phyloP scores from a whole-genome alignment of 208 protist species.

The Tritrichomonas foetus region DNA sequence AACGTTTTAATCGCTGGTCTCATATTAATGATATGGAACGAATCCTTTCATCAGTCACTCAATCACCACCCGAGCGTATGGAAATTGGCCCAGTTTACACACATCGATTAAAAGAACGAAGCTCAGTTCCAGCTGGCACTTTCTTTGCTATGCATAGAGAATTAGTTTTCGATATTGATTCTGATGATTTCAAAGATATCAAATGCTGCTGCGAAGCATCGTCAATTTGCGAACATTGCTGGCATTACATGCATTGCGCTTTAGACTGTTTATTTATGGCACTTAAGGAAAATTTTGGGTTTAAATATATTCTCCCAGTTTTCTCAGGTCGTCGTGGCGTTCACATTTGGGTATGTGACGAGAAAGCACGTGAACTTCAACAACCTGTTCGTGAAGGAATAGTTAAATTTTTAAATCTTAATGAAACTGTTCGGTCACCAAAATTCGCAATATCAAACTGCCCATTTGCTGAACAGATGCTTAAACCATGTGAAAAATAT shows the following conservation, averaged over 20 bases:
- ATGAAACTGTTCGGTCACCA: background rate
- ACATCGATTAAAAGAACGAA: constrained; percentile 16
- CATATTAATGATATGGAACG: constrained; percentile 42
- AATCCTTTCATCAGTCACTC: constrained; percentile 8
- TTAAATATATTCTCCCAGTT: constrained; percentile 87
- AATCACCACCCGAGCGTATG: constrained; percentile 50
- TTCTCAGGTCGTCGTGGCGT: constrained; percentile 94
- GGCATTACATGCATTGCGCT: constrained; percentile 86
- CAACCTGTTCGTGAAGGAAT: constrained; percentile 77
- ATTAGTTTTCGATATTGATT: constrained; percentile 99
- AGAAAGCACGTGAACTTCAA: constrained; percentile 69
- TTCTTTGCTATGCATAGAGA: constrained; percentile 74
- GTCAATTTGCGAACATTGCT: constrained; percentile 88
- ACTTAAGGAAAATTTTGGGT: constrained; percentile 82
- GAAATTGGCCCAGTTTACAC: constrained; percentile 58
- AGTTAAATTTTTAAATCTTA: constrained; percentile 73
- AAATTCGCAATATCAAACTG: background rate
- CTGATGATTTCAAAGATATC: constrained; percentile 97
- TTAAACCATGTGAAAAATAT: background rate
- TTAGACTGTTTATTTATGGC: constrained; percentile 71
- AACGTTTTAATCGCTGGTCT: constrained; percentile 53
- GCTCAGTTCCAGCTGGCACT: constrained; percentile 41
- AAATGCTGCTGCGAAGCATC: constrained; percentile 76
- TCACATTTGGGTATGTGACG: constrained; percentile 97
- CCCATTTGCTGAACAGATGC: constrained; percentile 5